Conservation (phyloP, 768 basidiomycete species). For the Coprinopsis cinerea region DNA sequence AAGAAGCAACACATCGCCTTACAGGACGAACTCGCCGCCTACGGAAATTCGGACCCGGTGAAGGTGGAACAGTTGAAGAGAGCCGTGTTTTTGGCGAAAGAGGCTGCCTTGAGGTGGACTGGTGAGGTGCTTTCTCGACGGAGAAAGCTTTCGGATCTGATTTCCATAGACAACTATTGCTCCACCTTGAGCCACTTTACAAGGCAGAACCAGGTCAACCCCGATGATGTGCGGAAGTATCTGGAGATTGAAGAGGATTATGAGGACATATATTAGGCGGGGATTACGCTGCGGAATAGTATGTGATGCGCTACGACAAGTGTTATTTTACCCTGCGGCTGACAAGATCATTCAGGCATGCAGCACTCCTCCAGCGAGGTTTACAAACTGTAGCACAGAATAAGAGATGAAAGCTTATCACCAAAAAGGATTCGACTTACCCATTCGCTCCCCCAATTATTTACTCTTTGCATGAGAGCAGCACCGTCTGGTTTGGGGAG, state of each 20-base stretch:
- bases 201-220: constrained; percentile 51
- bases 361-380: constrained; percentile 2
- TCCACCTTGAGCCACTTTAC: constrained; percentile 61
- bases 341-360: background rate
- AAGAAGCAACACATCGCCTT: constrained; percentile 46
- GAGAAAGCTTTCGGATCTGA: background rate
- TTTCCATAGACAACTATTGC: constrained; percentile 57
- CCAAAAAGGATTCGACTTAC: background rate
- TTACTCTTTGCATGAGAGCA: constrained; percentile 13
- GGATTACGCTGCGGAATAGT: no score
- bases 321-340: background rate
- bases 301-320: no score
- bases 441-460: background rate
- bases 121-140: constrained; percentile 42
- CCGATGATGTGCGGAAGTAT: constrained; percentile 59
- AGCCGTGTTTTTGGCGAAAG: constrained; percentile 70
- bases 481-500: constrained; percentile 17
- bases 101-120: constrained; percentile 84
- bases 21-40: constrained; percentile 65
- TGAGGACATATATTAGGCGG: constrained; percentile 55
- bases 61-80: constrained; percentile 74
- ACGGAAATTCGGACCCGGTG: constrained; percentile 80
- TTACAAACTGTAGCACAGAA: background rate
- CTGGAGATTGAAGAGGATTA: constrained; percentile 68
- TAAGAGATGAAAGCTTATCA: background rate